Evolutionary conservation across 176 grass and related monocot species (phyloP).

Genomic region (Puccinellia tenuiflora): DNA sequence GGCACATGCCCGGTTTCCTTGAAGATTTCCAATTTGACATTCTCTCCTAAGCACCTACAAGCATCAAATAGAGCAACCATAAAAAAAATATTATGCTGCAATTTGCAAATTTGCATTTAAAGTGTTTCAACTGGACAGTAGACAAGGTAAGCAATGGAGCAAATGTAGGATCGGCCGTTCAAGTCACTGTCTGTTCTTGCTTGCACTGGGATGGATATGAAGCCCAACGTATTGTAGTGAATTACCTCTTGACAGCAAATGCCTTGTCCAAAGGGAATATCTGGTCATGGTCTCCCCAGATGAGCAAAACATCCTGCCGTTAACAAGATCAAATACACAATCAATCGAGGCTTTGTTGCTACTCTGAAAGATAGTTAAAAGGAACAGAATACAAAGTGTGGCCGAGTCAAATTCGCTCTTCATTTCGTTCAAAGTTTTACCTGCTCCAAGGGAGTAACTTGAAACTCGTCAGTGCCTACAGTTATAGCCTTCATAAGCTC

Average conservation of each 20-base stretch:
- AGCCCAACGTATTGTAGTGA: neutral
- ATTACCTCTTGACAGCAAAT: constrained; percentile 48
- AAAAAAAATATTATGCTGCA: neutral
- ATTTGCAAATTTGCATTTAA: neutral
- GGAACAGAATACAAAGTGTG: neutral
- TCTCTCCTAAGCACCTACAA: constrained; percentile 49
- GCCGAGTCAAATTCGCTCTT: neutral
- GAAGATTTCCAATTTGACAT: constrained; percentile 43
- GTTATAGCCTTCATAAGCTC: constrained; percentile 50
- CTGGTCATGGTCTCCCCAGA: constrained; percentile 74
- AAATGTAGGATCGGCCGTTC: neutral
- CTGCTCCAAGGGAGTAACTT: constrained; percentile 58
- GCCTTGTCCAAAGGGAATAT: constrained; percentile 75
- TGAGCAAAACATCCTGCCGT: constrained; percentile 49
- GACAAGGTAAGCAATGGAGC: neutral
- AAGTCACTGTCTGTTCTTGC: neutral
- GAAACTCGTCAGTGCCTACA: constrained; percentile 54
- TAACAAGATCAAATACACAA: neutral
- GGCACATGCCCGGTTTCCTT: constrained; percentile 53
- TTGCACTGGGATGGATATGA: neutral
- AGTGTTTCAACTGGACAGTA: no score
- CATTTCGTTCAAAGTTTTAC: constrained; percentile 2
- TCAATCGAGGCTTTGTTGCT: neutral
- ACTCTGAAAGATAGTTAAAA: neutral
- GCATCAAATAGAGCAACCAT: neutral